Evolutionary conservation across 2,329 filamentous ascomycete species (phyloP).

Genomic region (Chaetomiaceae sp.): DNA sequence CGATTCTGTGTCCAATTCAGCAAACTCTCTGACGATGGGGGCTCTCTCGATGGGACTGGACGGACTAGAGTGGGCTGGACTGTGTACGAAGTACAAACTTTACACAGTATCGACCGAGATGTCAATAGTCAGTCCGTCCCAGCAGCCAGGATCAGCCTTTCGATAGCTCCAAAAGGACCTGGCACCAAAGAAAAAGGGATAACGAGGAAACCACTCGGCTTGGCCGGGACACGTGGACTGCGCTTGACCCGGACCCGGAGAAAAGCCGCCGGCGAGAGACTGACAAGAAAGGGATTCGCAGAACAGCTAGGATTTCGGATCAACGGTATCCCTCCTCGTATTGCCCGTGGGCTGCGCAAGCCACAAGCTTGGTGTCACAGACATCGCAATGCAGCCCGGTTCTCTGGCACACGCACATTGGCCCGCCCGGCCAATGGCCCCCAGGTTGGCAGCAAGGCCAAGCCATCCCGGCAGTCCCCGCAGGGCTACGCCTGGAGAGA

Average conservation of each 20-base stretch:
- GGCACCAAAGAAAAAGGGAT: not conserved
- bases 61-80: too few species aligned
- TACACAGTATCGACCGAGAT: too few species aligned
- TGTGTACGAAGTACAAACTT: not conserved
- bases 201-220: not conserved
- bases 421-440: not conserved
- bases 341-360: constrained; percentile 4
- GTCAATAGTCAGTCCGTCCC: not conserved
- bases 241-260: not conserved
- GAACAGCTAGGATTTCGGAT: not conserved
- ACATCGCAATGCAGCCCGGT: constrained; percentile 1
- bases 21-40: too few species aligned
- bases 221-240: not conserved
- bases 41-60: too few species aligned
- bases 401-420: constrained; percentile 1
- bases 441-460: not conserved
- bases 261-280: not conserved
- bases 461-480: not conserved
- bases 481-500: constrained; percentile 5
- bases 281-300: not conserved
- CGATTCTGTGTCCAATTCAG: too few species aligned
- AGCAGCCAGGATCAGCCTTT: not conserved
- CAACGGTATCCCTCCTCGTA: constrained; percentile 5
- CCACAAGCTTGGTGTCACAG: constrained; percentile 6
- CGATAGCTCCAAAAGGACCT: constrained; percentile 3